Conservation (phyloP, 1,284 basidiomycete genomes). For the Apiotrichum porosum region DNA sequence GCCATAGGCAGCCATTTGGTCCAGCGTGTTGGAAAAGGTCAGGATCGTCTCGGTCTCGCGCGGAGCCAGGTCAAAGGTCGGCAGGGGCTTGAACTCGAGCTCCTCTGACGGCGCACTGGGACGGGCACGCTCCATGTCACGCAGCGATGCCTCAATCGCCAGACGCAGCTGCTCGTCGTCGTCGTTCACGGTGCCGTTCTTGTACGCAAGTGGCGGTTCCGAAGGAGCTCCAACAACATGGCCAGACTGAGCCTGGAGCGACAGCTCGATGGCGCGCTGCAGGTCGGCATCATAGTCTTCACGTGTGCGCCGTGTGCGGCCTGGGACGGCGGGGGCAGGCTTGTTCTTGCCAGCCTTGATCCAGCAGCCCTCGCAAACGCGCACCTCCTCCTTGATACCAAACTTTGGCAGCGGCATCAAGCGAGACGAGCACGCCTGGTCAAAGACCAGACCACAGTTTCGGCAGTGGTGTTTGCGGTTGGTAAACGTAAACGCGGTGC, state of each 20-base stretch:
- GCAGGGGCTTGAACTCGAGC: constrained; percentile 51
- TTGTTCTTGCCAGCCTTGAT: constrained; percentile 57
- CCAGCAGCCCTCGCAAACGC: constrained; percentile 90
- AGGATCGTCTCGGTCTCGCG: constrained; percentile 77
- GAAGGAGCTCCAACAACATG: constrained; percentile 50
- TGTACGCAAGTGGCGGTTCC: constrained; percentile 61
- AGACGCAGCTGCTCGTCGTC: constrained; percentile 89
- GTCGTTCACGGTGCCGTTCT: constrained; percentile 53
- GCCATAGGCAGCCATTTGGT: constrained; percentile 73
- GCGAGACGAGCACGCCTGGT: constrained; percentile 87
- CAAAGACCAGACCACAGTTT: constrained; percentile 96
- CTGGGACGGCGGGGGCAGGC: constrained; percentile 34
- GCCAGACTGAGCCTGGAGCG: constrained; percentile 66
- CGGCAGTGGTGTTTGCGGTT: constrained; percentile 98
- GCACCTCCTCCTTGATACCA: constrained; percentile 86
- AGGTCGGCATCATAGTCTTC: constrained; percentile 77
- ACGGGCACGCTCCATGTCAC: constrained; percentile 72
- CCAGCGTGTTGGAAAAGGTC: constrained; percentile 82
- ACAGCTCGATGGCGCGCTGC: constrained; percentile 87
- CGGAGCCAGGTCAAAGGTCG: constrained; percentile 71
- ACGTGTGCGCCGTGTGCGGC: constrained; percentile 31
- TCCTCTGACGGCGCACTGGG: constrained; percentile 70
- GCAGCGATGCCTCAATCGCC: constrained; percentile 91
- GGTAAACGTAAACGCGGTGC: constrained; percentile 86
- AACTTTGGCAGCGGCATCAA: constrained; percentile 82